phyloP scores from a whole-genome alignment of 768 basidiomycete genomes.

The Rhodosporidiobolus odoratus region DNA sequence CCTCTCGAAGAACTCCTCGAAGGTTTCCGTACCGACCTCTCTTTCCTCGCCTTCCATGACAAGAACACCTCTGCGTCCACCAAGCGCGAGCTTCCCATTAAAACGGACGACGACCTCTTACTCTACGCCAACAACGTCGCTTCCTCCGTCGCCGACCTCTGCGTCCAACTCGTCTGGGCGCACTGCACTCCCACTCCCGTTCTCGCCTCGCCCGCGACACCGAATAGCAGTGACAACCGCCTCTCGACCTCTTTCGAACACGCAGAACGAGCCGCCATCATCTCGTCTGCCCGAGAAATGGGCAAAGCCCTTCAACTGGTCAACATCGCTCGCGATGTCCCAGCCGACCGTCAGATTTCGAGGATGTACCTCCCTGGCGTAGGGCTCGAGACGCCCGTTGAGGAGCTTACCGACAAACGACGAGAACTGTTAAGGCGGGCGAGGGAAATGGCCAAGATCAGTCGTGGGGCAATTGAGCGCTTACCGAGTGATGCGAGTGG shows the following conservation, averaged over 20 bases:
- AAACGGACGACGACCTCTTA: slow-evolving; percentile 44
- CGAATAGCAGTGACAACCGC: too few relatives aligned
- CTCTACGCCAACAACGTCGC: slow-evolving; percentile 48
- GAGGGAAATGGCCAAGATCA: slow-evolving; percentile 37
- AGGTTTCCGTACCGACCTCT: slow-evolving; percentile 36
- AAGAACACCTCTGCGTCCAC: not conserved
- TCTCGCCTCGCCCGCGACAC: too few relatives aligned
- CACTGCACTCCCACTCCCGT: slow-evolving; percentile 19
- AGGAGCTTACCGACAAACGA: slow-evolving; percentile 13
- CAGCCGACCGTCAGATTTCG: slow-evolving; percentile 44
- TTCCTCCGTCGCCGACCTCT: slow-evolving; percentile 47
- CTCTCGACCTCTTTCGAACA: not conserved
- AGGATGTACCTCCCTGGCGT: slow-evolving; percentile 46
- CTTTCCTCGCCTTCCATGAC: slow-evolving; percentile 20
- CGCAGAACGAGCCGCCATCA: not conserved
- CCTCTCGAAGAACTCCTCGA: slow-evolving; percentile 38
- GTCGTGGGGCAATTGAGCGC: slow-evolving; percentile 34
- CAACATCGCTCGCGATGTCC: slow-evolving; percentile 48
- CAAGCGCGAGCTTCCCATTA: slow-evolving; percentile 35
- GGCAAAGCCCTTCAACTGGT: slow-evolving; percentile 49
- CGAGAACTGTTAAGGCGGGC: slow-evolving; percentile 41
- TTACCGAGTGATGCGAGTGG: slow-evolving; percentile 42
- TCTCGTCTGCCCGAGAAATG: slow-evolving; percentile 44
- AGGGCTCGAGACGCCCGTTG: slow-evolving; percentile 31
- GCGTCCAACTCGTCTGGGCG: slow-evolving; percentile 47